These are phyloP conservation scores for Rhodamnia argentea DNA, from an alignment of 345 rosid species.

Conservation along the genomic window DNA sequence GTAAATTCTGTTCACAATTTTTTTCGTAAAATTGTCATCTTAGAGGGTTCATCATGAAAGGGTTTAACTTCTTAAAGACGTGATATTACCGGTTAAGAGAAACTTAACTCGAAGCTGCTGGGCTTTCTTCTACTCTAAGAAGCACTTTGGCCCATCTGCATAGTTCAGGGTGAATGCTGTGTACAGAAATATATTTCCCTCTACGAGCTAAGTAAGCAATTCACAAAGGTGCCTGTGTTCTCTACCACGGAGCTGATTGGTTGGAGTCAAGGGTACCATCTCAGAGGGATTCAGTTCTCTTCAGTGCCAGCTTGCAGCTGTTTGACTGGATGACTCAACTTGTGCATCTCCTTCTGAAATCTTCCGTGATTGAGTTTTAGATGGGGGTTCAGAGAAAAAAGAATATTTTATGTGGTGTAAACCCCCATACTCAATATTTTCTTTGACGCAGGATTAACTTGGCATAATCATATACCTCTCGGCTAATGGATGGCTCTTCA, in stretches of 20 bases:
- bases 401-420: conserved; percentile 33
- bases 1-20: neutral
- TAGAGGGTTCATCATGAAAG: neutral
- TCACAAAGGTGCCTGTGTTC: neutral
- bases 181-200: neutral
- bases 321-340: neutral
- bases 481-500: conserved; percentile 61
- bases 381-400: conserved; percentile 15
- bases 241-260: neutral
- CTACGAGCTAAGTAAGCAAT: neutral
- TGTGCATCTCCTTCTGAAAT: neutral
- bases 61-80: neutral
- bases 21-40: neutral
- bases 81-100: neutral
- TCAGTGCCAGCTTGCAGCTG: neutral
- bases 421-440: conserved; percentile 83
- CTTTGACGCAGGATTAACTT: conserved; percentile 87
- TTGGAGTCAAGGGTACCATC: neutral
- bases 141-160: neutral
- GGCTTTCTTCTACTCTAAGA: neutral
- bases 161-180: neutral
- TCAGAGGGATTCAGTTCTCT: neutral
- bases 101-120: neutral
- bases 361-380: neutral
- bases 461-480: conserved; percentile 41